Percentiles rank a stretch among this genome's conserved stretches.
These are phyloP conservation scores for Haberlea rhodopensis DNA, from an alignment of 257 asterid species.

Conservation along the genomic window DNA sequence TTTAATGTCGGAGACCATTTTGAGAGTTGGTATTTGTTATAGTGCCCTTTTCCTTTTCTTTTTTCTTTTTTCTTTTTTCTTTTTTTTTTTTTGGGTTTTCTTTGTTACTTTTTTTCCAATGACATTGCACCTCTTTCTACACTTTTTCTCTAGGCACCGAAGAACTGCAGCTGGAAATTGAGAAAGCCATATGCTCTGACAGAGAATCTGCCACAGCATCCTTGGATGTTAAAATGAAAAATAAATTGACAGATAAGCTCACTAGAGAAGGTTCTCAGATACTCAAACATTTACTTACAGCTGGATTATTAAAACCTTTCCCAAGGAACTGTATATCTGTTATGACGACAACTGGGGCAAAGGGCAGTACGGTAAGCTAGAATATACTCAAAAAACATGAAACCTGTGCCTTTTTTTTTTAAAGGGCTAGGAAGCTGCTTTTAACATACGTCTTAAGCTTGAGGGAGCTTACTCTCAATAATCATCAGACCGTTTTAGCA, in stretches of 20 bases:
- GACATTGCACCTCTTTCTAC: neutral
- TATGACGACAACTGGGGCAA: conserved; percentile 97
- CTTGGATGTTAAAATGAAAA: conserved; percentile 96
- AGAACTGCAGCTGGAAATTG: conserved; percentile 89
- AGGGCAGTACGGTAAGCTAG: conserved; percentile 91
- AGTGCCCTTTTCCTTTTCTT: neutral
- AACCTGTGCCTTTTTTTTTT: neutral
- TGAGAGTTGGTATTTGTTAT: conserved; percentile 9
- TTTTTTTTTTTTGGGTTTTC: neutral
- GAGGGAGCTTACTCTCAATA: neutral
- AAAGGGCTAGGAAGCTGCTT: neutral
- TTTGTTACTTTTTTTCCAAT: conserved; percentile 12
- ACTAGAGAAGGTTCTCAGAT: conserved; percentile 69
- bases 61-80: neutral
- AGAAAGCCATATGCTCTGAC: conserved; percentile 66
- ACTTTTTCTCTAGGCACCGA: conserved; percentile 62
- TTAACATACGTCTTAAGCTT: neutral
- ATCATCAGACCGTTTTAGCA: neutral
- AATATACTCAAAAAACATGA: conserved; percentile 12
- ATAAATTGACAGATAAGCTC: conserved; percentile 61
- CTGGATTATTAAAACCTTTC: conserved; percentile 79
- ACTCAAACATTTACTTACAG: conserved; percentile 73
- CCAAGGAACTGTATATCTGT: conserved; percentile 92
- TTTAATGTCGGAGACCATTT: neutral
- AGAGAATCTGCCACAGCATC: conserved; percentile 77